Evolutionary conservation across 1,284 basidiomycete genomes (phyloP), one percentile per base, ranked within the genome.

Genomic region (Cystobasidium sp.): DNA sequence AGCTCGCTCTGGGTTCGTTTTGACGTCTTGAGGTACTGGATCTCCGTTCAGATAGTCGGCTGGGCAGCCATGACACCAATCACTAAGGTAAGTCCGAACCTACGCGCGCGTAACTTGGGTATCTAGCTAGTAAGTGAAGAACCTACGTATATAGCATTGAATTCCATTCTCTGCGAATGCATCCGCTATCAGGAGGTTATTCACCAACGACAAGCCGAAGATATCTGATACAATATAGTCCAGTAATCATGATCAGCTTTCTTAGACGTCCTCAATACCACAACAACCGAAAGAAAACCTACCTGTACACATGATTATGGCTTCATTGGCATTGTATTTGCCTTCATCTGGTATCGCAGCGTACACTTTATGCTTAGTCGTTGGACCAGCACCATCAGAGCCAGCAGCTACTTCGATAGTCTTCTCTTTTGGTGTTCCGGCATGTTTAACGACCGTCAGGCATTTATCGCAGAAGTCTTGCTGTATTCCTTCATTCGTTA

Each of bases 391-490:
- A 31, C 39, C 58, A 10, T 61, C 20, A 12, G 6, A 6, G 5
- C n/a, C 37, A 16, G 20, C 20, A 41, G 44, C 8, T 20, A 22
- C n/a, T 44, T 61, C 59, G 16, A 61, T 12, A 44, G 39, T 43
- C 22, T 16, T 37, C 20, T 39, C 59, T 44, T 61, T 61, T 8
- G 39, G 59, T 12, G 59, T 61, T 20, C 59, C 59, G 16, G 18
- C 59, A 61, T 61, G 59, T 24, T 61, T 61, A n/a, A 61, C 59
- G 8, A 61, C 59, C 7, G 59, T 61, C 39, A 61, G 20, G 24
- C 59, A 61, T 43, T 61, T 10, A 20, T 44, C 59, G 41, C 59
- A 61, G 59, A 61, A 61, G 20, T 61, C 59, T 43, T 61, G 41
- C 6, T 56, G 53, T 10, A 31, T 37, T 49, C 46, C 46, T 49